Conservation (phyloP, 192 early-diverging fungal genomes). For the Coemansia aciculifera region DNA sequence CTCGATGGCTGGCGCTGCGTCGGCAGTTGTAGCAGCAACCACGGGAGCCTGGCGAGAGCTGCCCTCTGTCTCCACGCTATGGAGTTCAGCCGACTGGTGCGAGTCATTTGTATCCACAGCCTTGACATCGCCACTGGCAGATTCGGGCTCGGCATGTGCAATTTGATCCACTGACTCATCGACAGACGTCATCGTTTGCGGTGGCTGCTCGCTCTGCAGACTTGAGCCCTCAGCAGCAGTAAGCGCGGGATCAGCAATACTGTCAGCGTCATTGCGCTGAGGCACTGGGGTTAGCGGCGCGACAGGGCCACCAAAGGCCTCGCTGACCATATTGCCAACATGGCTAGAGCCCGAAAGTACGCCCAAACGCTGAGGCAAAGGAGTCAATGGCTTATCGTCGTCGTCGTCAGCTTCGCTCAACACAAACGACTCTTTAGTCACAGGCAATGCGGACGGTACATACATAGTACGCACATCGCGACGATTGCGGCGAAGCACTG, state of each 20-base stretch:
- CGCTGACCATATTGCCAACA: background rate
- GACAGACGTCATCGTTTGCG: background rate
- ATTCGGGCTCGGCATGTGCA: background rate
- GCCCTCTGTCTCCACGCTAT: background rate
- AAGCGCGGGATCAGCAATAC: background rate
- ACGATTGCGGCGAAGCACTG: slow-evolving; percentile 25
- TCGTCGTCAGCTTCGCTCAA: background rate
- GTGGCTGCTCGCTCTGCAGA: background rate
- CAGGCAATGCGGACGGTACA: slow-evolving; percentile 15
- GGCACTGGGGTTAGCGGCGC: slow-evolving; percentile 11
- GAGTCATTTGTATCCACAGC: background rate
- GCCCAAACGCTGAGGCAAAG: background rate
- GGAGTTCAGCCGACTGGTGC: background rate
- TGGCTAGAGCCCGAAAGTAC: background rate
- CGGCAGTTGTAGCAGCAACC: slow-evolving; percentile 6
- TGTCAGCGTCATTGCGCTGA: slow-evolving; percentile 3
- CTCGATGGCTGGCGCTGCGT: background rate
- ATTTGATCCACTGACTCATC: background rate
- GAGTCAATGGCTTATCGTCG: slow-evolving; percentile 1
- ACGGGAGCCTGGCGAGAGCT: slow-evolving; percentile 9
- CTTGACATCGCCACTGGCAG: background rate
- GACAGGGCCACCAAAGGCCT: background rate
- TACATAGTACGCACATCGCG: slow-evolving; percentile 55
- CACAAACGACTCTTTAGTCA: slow-evolving; percentile 1
- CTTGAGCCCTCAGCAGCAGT: background rate